A percentile compares a stretch with the other conserved stretches of the same genome.
Evolutionary conservation across 257 asterid species (phyloP).

Genomic region (Solanum corneliomulleri): DNA sequence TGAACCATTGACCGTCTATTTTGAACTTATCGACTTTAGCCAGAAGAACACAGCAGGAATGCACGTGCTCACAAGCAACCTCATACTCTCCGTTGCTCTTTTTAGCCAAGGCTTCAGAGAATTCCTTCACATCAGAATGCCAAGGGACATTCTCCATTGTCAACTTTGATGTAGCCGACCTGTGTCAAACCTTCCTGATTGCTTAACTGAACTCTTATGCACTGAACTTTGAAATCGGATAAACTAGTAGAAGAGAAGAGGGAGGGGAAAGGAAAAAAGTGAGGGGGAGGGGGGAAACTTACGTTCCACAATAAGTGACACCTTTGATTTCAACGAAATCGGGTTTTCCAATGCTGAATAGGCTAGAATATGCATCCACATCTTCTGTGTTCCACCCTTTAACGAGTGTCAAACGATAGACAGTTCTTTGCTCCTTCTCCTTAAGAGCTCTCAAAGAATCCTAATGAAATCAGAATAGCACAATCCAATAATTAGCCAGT

Average conservation of each 20-base stretch:
- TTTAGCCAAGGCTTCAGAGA: slow-evolving; percentile 70
- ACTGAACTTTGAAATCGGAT: neutral
- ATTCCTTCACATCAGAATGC: slow-evolving; percentile 89
- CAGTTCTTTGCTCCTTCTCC: slow-evolving; percentile 91
- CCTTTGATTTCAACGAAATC: slow-evolving; percentile 98
- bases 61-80: slow-evolving; percentile 95
- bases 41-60: slow-evolving; percentile 90
- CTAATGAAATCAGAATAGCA: slow-evolving; percentile 20
- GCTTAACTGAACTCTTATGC: neutral
- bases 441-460: slow-evolving; percentile 81
- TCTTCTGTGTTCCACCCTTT: slow-evolving; percentile 99
- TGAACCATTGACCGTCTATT: slow-evolving; percentile 73
- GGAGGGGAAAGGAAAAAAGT: neutral
- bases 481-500: neutral
- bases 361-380: slow-evolving; percentile 71
- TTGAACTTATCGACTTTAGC: slow-evolving; percentile 82
- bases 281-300: slow-evolving; percentile 14
- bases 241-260: neutral
- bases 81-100: slow-evolving; percentile 83
- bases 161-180: slow-evolving; percentile 92
- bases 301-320: slow-evolving; percentile 99
- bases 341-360: slow-evolving; percentile 68
- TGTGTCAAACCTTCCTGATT: slow-evolving; percentile 7
- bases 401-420: slow-evolving; percentile 86
- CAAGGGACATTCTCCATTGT: slow-evolving; percentile 99